Evolutionary conservation across 2,329 filamentous ascomycete species (phyloP), one percentile per base, ranked within the genome.

Genomic region (Epichloe bromicola): DNA sequence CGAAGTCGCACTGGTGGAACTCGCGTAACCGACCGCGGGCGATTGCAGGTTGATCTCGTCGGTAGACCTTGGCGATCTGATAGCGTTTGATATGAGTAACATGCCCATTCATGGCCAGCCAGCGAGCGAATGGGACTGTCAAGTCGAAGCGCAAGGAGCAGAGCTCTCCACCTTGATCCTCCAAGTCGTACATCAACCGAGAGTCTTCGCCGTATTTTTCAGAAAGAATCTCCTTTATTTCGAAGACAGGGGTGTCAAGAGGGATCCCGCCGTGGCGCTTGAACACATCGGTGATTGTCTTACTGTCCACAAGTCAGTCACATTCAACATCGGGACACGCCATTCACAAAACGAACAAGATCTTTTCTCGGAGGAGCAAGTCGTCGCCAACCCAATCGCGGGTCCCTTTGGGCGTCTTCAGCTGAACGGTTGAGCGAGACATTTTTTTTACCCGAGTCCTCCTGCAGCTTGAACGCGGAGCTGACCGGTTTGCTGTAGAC

Each of bases 1-100:
- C 90, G 63, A 96, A 94, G 70, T 97, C 91, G 72, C 90, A 96
- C 70, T 96, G 90, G 72, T 94, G 95, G 69, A 95, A 95, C 70
- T 96, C 91, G 62, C 91, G 80, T 85, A 95, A 93, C 50, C 90
- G 82, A 48, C 90, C 91, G 66, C 94, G 93, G 55, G 85, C 87
- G 71, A 96, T 88, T 55, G 88, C 65, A 12, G 69, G 69, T 55
- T 71, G 69, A 52, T 71, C 69, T 59, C 69, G 59, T 46, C 70
- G 67, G 63, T 73, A 73, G 56, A 95, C 90, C 72, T 95, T 95
- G 59, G 88, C 89, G 59, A 97, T 90, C 71, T 95, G 89, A 68
- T 95, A 96, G 62, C 91, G 80, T 74, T 95, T 95, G 72, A 95
- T 90, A 30, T 67, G 76, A 84, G 66, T 86, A 81, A 51, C 26